Conservation (phyloP, 192 early-diverging fungal species). For the Haplosporangium gracile region DNA sequence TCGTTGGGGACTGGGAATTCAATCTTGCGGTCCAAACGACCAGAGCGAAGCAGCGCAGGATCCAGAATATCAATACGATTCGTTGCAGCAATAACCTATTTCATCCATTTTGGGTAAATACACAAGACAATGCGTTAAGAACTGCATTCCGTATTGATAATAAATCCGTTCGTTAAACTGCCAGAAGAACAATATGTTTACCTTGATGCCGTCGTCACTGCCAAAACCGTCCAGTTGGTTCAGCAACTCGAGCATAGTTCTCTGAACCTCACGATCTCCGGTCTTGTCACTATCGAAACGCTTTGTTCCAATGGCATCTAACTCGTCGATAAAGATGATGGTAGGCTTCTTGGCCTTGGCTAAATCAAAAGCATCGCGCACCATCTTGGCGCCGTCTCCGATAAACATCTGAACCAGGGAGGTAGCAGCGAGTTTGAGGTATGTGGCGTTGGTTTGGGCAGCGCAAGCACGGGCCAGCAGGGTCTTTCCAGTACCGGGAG, state of each 20-base stretch:
- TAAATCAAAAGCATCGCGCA: constrained; percentile 95
- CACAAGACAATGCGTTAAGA: too few species aligned
- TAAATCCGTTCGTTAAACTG: not conserved
- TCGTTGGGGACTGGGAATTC: constrained; percentile 95
- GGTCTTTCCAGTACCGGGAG: constrained; percentile 91
- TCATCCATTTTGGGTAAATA: not conserved
- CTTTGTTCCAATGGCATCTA: constrained; percentile 99
- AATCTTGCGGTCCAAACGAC: constrained; percentile 93
- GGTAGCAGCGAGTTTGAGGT: constrained; percentile 96
- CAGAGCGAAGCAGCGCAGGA: constrained; percentile 89
- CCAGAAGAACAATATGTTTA: constrained; percentile 34
- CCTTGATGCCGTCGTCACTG: constrained; percentile 97
- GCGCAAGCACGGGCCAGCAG: constrained; percentile 98
- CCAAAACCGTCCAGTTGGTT: constrained; percentile 99
- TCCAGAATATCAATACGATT: constrained; percentile 96
- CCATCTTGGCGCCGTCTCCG: constrained; percentile 97
- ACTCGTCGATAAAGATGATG: constrained; percentile 99
- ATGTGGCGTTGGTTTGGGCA: constrained; percentile 95
- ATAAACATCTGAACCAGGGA: constrained; percentile 98
- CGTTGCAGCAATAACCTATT: constrained; percentile 96
- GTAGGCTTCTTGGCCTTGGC: constrained; percentile 99
- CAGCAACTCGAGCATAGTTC: constrained; percentile 98
- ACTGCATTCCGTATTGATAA: too few species aligned
- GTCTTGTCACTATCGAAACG: constrained; percentile 97
- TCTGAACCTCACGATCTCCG: constrained; percentile 98